Percentiles rank a stretch among this genome's conserved stretches.
Conservation (phyloP, 257 asterid genomes). For the Fraxinus americana region DNA sequence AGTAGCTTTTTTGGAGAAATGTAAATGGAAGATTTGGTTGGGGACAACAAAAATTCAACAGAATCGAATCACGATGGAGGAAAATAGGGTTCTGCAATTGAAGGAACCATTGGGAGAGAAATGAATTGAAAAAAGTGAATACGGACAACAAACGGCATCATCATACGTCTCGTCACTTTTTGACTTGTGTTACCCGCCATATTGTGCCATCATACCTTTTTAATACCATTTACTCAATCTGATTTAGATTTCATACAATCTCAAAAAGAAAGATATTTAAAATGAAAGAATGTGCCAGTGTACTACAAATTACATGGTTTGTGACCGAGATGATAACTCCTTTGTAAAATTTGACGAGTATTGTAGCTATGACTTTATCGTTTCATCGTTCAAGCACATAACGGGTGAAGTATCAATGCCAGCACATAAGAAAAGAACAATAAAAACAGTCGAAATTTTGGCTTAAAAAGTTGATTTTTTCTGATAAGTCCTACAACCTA, state of each 20-base stretch:
- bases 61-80: too few relatives aligned
- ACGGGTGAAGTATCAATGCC: not conserved
- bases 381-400: not conserved
- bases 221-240: not conserved
- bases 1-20: too few relatives aligned
- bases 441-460: too few relatives aligned
- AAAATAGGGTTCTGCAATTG: too few relatives aligned
- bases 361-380: not conserved
- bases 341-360: not conserved
- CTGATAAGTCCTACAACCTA: too few relatives aligned
- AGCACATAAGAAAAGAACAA: too few relatives aligned
- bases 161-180: not conserved
- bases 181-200: not conserved
- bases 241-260: slow-evolving; percentile 2
- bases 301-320: not conserved
- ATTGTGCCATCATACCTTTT: slow-evolving; percentile 8
- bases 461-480: too few relatives aligned
- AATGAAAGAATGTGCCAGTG: not conserved
- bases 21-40: too few relatives aligned
- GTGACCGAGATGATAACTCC: not conserved
- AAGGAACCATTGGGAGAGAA: too few relatives aligned
- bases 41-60: too few relatives aligned
- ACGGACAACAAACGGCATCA: too few relatives aligned
- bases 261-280: not conserved
- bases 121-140: too few relatives aligned